A percentile compares a stretch with the other conserved stretches of the same genome.
Conservation (phyloP, 2,329 filamentous ascomycete genomes). For the Cylindrodendrum hubeiense region DNA sequence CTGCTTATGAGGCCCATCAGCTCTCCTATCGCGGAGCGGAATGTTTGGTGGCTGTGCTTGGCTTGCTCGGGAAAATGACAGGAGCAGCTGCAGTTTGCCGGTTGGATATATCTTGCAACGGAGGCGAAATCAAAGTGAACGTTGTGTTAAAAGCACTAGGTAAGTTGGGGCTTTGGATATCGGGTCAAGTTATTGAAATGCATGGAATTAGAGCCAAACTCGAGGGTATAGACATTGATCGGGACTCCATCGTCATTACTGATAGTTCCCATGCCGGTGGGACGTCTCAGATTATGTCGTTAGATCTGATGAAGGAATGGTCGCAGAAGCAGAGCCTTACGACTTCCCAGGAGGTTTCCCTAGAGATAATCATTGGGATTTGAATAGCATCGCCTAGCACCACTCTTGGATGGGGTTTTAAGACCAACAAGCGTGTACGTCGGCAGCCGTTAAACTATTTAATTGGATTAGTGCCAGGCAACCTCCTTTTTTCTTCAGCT, state of each 20-base stretch:
- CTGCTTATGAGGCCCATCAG: not conserved
- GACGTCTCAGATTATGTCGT: not conserved
- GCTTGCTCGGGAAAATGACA: not conserved
- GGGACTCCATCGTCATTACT: not conserved
- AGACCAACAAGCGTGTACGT: no score
- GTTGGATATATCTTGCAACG: not conserved
- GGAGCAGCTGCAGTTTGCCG: constrained; percentile 6
- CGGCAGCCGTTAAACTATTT: no score
- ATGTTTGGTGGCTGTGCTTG: not conserved
- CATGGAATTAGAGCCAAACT: not conserved
- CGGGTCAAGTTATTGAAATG: not conserved
- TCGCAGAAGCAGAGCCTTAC: not conserved
- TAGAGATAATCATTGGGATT: not conserved
- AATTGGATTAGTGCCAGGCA: no score
- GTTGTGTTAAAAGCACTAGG: not conserved
- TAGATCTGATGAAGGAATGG: not conserved
- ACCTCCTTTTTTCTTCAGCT: no score
- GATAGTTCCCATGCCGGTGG: not conserved
- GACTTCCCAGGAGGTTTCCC: not conserved
- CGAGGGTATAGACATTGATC: not conserved
- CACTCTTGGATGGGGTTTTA: no score
- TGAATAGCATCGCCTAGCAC: no score
- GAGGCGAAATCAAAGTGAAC: not conserved
- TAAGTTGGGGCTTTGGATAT: not conserved
- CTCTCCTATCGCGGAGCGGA: not conserved